Conservation (phyloP, 371 early-diverging fungal genomes). For the Capillidium heterosporum region DNA sequence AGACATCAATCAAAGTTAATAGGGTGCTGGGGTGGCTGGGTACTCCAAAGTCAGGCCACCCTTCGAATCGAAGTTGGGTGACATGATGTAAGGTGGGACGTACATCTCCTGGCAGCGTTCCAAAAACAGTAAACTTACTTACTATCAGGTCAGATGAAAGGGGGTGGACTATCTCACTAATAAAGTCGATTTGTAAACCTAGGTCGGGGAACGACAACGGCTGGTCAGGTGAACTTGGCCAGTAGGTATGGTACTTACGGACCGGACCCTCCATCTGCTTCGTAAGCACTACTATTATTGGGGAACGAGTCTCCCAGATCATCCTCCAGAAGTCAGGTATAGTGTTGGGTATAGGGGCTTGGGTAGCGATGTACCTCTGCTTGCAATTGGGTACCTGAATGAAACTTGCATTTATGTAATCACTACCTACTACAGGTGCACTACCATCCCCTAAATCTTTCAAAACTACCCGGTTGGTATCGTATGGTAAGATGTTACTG, state of each 20-base stretch:
- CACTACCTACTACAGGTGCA: conserved; percentile 10
- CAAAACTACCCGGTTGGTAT: neutral
- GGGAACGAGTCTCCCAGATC: conserved; percentile 54
- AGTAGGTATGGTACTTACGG: conserved; percentile 55
- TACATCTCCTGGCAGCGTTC: neutral
- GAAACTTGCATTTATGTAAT: conserved; percentile 72
- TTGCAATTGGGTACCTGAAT: conserved; percentile 22
- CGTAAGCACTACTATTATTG: conserved; percentile 73
- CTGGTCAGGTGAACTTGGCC: conserved; percentile 22
- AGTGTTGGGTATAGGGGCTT: conserved; percentile 69
- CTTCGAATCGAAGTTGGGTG: conserved; percentile 57
- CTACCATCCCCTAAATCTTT: neutral
- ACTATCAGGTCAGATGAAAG: neutral
- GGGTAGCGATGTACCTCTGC: conserved; percentile 63
- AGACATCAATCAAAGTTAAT: conserved; percentile 18
- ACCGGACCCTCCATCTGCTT: conserved; percentile 40
- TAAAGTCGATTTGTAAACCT: neutral
- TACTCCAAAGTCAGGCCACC: conserved; percentile 82
- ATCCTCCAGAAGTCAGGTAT: conserved; percentile 83
- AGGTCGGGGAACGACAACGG: neutral
- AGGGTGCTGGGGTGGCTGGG: conserved; percentile 25
- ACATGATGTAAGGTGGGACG: conserved; percentile 10
- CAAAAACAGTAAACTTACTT: neutral
- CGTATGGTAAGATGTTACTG: neutral
- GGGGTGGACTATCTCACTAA: neutral